Base-by-base conservation (phyloP, 306 rosid genomes). In the Casuarina glauca region DNA sequence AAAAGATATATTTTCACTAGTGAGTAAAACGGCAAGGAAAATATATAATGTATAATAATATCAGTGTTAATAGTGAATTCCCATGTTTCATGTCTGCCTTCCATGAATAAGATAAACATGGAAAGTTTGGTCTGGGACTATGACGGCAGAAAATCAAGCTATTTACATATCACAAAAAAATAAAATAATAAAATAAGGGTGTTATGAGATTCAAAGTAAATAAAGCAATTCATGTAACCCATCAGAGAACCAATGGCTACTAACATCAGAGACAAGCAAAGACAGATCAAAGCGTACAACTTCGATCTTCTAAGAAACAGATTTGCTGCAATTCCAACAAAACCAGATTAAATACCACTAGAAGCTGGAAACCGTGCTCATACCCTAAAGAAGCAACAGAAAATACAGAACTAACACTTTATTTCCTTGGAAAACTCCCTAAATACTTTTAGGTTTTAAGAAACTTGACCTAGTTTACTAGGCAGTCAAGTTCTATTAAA, bases 231-330 rank as follows among this genome's bases (percentile, higher is more conserved):
- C 26, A 55, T 16, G 12, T n/a, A 55, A 3, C 62, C 62, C 62
- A 55, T 55, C 62, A 55, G 62, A 32, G 26, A n/a, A 55, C 62
- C 62, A 55, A 55, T 55, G 62, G 62, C 12, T 55, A 55, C 62
- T 55, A 55, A 55, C 17, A 55, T 55, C 62, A 55, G 26, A 55
- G 62, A 16, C 51, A 46, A 46, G 11, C 2, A 2, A 46, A 46
- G 7, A 11, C 51, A 46, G 51, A 46, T 46, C 51, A 46, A 46
- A 8, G 51, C 2, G 51, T 46, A 11, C 51, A 55, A n/a, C 1
- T 55, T 55, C n/a, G 19, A 10, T 16, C n/a, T 55, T 16, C 32
- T 26, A 26, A 26, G n/a, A 19, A 5, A 4, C 3, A 55, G 62
- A 55, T n/a, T 55, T n/a, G n/a, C 19, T 55, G 32, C 36, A 55